Evolutionary conservation across 2,329 filamentous ascomycete genomes (phyloP), one percentile per base, ranked within the genome.

Genomic region (Pyricularia sp.): DNA sequence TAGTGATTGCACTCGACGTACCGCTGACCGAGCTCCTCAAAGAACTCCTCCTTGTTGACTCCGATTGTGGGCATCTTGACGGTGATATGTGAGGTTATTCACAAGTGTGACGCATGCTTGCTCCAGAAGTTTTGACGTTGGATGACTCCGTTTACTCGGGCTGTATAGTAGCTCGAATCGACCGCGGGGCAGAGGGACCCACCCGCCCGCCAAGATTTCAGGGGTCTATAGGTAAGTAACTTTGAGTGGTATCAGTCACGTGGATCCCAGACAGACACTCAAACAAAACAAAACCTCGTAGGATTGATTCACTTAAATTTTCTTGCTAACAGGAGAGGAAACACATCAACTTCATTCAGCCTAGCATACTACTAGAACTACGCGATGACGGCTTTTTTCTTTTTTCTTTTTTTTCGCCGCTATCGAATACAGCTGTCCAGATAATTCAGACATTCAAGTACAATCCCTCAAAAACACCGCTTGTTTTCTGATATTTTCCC

Each of bases 21-120:
- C 67, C 67, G 59, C 59, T 68, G 26, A 36, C 67, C 67, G 33
- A 68, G 67, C 31, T 68, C 67, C n/a, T 68, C 58, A 17, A 64
- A 68, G 59, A 68, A 68, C 67, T 68, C 67, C 23, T 63, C 67
- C 59, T 68, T 68, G 33, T 68, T 68, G 31, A 68, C 67, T 55
- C 30, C 67, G 59, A 68, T 68, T 4, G 67, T 68, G 28, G 67
- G 67, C 67, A 68, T 68, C 25, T 63, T 68, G 59, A 58, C 33
- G 67, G 31, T 65, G 28, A 58, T 31, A 20, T 67, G 65, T 58
- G 65, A 59, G 17, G 65, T 20, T 67, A 58, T 67, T 67, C 65
- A 26, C 59, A 28, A 28, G 59, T 63, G 59, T 63, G 59, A 63
- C 59, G 59, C 59, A 63, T 63, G n/a, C 23, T 63, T 28, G 25